Evolutionary conservation across 1,284 basidiomycete species (phyloP), one percentile per base, ranked within the genome.

Genomic region (Ustilago esculenta): DNA sequence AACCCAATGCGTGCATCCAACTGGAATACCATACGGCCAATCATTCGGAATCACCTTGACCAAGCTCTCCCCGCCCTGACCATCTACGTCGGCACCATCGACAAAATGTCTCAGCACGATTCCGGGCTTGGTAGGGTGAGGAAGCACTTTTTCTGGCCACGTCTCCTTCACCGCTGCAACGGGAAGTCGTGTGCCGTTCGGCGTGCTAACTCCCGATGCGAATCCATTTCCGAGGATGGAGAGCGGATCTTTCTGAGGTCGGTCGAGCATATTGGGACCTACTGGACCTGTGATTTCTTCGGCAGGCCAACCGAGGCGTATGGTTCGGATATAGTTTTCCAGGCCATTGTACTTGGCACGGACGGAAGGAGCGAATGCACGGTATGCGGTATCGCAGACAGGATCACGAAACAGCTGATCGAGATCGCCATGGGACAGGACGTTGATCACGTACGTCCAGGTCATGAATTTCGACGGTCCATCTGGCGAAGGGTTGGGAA

Each of bases 1-100:
- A 9, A 72, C 69, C 57, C 64, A 76, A 47, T 77, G 76, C 18
- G 37, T 48, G n/a, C 53, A 45, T 2, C 56, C 72, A 1, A 35
- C 47, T 0, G 76, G 76, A n/a, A 77, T 57, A n/a, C 52, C 74
- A 34, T 77, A 77, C 14, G 76, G 76, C 76, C 76, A 77, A 33
- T 77, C 75, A 44, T 77, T 76, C 2, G 61, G 68, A 11, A 77
- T 68, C 7, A 35, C 29, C 29, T 71, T 73, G 20, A 69, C 64
- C 25, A 49, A 18, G 11, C 54, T 48, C 21, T 56, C 52, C 4
- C 39, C 52, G 0, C 7, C 29, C 11, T 72, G 59, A 5, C 29
- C 51, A 6, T 42, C 30, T 2, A 10, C 9, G 18, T 58, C 54
- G 0, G 55, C 42, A 41, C 70, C 70, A 5, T 40, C 37, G 17